phyloP scores from a whole-genome alignment of 163 green algal genomes.

The Smithsoniella earleae region DNA sequence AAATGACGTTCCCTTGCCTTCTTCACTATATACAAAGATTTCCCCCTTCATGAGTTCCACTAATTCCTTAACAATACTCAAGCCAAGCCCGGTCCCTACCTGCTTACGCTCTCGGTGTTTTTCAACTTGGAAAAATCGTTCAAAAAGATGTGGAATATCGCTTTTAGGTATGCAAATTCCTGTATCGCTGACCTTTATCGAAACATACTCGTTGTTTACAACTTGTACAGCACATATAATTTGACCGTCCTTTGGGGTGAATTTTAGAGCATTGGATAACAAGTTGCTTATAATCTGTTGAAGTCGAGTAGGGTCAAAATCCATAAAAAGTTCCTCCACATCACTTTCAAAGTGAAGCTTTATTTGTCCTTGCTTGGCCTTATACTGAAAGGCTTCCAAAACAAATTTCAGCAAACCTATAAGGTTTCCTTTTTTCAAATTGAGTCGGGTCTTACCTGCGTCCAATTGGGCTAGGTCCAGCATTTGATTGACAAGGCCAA shows the following conservation, averaged over 20 bases:
- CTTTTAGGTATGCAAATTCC: conserved; percentile 58
- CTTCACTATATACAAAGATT: conserved; percentile 47
- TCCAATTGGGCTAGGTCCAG: too few species aligned
- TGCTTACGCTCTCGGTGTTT: conserved; percentile 65
- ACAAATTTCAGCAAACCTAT: too few species aligned
- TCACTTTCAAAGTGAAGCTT: too few species aligned
- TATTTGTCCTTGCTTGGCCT: too few species aligned
- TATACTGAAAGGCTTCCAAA: too few species aligned
- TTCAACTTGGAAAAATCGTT: too few species aligned
- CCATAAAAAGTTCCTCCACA: too few species aligned
- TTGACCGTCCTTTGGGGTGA: conserved; percentile 48
- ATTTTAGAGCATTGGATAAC: conserved; percentile 57
- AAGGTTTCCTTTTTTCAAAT: too few species aligned
- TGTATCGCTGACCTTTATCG: too few species aligned
- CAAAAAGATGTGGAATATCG: conserved; percentile 64
- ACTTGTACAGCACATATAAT: conserved; percentile 34
- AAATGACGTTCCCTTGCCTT: conserved; percentile 43
- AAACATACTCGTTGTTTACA: conserved; percentile 33
- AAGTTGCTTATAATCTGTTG: conserved; percentile 59
- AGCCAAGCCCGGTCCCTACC: conserved; percentile 65
- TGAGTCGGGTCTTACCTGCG: too few species aligned
- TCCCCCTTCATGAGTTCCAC: conserved; percentile 56
- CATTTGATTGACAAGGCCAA: too few species aligned
- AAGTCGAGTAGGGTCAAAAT: too few species aligned
- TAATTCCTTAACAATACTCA: conserved; percentile 62